Evolutionary conservation across 2,329 filamentous ascomycete genomes (phyloP).

Genomic region (Pseudocercospora cruenta): DNA sequence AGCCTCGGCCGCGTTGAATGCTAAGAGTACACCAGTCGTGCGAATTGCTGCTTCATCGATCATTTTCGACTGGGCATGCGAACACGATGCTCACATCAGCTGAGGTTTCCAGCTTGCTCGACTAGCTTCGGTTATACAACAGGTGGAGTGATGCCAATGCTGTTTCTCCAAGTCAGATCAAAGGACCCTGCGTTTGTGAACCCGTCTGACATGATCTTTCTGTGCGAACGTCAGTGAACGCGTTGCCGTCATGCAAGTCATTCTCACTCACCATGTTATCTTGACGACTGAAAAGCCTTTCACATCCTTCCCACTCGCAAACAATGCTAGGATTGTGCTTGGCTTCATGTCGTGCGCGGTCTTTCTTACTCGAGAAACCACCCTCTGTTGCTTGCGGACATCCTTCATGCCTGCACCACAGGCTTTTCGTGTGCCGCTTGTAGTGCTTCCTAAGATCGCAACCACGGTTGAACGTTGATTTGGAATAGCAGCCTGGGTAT

Average conservation of each 20-base stretch:
- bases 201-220: slow-evolving; percentile 37
- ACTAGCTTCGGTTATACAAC: background rate
- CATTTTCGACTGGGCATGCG: background rate
- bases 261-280: slow-evolving; percentile 61
- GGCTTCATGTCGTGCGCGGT: slow-evolving; percentile 63
- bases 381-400: slow-evolving; percentile 61
- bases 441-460: slow-evolving; percentile 67
- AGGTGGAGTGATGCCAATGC: background rate
- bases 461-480: slow-evolving; percentile 60
- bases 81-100: slow-evolving; percentile 5
- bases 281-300: slow-evolving; percentile 62
- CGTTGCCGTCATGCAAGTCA: background rate
- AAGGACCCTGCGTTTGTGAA: slow-evolving; percentile 28
- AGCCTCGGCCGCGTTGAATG: background rate
- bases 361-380: slow-evolving; percentile 66
- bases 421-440: slow-evolving; percentile 64
- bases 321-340: slow-evolving; percentile 63
- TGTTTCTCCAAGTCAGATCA: slow-evolving; percentile 14
- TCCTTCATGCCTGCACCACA: slow-evolving; percentile 62
- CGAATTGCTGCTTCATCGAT: background rate
- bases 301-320: slow-evolving; percentile 63
- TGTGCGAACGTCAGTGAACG: slow-evolving; percentile 19
- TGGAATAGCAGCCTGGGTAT: slow-evolving; percentile 63
- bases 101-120: background rate
- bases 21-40: background rate